Base-by-base conservation (phyloP, 148 eudicot species). In the Hydrangea macrophylla region DNA sequence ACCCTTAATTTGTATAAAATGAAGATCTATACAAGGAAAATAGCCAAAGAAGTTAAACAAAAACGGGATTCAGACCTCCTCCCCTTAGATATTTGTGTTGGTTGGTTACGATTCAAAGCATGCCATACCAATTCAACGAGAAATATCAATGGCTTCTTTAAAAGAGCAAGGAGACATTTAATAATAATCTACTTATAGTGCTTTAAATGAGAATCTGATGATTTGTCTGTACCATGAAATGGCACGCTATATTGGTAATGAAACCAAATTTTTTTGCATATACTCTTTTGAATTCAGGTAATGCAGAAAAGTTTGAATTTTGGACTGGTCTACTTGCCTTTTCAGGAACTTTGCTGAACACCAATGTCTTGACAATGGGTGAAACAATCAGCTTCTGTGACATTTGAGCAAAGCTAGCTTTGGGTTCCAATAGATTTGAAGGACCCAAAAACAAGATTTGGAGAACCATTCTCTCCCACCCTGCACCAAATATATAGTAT, bases 391-490 rank as follows among this genome's bases (percentile, higher is more conserved):
- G 74, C 81, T 95, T 95, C 68, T 89, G 91, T 23, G 99, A 95
- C 96, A 95, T 91, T 61, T 91, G 97, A 64, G 85, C 81, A 70
- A 95, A 95, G 83, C 88, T 82, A 62, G 97, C 86, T 15, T 91
- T 87, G 37, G 99, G 99, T 68, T 95, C 99, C 76, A 95, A 74
- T 66, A 95, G 83, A 81, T 95, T 91, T 40, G 97, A 91, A 15
- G 99, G 99, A 45, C 99, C 99, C 55, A 95, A 91, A 72, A 95
- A 95, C 77, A 95, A 77, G 60, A 95, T 95, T 73, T 95, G 99
- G 44, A 95, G 97, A 74, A 95, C 99, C 99, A 95, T 95, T 85
- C 99, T 85, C 68, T 91, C 97, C 99, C 99, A 95, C 48, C 99
- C 99, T 95, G 84, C 67, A 64, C 44, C 61, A 64, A 22, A 80